Evolutionary conservation across 2,329 filamentous ascomycete species (phyloP).

Genomic region (Acrodontium crateriforme): DNA sequence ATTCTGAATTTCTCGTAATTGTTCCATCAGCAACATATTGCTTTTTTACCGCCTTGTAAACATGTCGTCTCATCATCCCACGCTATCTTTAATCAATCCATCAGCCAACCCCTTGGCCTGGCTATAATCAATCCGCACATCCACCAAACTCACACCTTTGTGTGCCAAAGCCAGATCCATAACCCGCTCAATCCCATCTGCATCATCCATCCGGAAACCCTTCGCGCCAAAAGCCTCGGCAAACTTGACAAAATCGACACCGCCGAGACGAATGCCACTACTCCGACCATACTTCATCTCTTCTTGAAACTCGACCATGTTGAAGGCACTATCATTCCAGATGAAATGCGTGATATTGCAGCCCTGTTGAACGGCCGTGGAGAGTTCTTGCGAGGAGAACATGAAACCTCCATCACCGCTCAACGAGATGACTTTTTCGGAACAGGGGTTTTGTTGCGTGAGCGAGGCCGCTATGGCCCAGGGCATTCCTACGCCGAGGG

Average conservation of each 20-base stretch:
- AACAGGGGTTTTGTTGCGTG: constrained; percentile 29
- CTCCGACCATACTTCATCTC: constrained; percentile 36
- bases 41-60: too few species aligned
- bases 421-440: constrained; percentile 31
- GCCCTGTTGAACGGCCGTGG: constrained; percentile 32
- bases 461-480: constrained; percentile 37
- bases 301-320: constrained; percentile 40
- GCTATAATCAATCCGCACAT: constrained; percentile 34
- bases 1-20: too few species aligned
- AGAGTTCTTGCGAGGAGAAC: constrained; percentile 34
- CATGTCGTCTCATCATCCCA: too few species aligned
- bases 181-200: constrained; percentile 28
- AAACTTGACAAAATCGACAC: constrained; percentile 35
- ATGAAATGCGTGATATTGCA: constrained; percentile 39
- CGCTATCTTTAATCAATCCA: constrained; percentile 25
- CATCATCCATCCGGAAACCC: constrained; percentile 28
- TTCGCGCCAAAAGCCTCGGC: constrained; percentile 35
- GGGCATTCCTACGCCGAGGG: constrained; percentile 34
- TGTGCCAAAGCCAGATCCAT: constrained; percentile 31
- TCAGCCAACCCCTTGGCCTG: constrained; percentile 28
- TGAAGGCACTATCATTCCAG: constrained; percentile 37
- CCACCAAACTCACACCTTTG: constrained; percentile 32
- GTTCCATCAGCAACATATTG: too few species aligned
- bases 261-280: constrained; percentile 31
- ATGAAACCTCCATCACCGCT: constrained; percentile 38